phyloP scores from a whole-genome alignment of 768 basidiomycete species.

The Suillus placidus region DNA sequence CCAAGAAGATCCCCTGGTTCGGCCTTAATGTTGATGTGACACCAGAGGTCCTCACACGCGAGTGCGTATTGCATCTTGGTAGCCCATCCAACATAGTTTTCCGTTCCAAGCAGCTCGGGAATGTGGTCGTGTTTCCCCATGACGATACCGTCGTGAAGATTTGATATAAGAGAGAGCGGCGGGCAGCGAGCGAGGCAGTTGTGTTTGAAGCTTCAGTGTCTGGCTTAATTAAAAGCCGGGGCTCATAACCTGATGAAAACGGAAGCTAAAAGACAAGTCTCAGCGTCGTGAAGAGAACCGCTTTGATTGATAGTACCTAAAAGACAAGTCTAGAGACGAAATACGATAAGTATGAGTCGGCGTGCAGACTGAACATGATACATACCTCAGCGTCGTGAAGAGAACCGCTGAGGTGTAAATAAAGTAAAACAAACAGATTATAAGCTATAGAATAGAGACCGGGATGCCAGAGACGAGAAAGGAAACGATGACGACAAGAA shows the following conservation, averaged over 20 bases:
- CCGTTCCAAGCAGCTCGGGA: neutral
- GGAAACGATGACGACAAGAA: too few relatives aligned
- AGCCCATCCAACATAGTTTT: constrained; percentile 1
- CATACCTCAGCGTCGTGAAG: too few relatives aligned
- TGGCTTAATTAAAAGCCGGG: neutral
- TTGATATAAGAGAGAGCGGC: neutral
- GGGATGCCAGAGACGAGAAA: too few relatives aligned
- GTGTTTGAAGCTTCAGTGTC: neutral
- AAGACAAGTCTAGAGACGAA: too few relatives aligned
- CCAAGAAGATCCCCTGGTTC: neutral
- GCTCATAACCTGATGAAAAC: neutral
- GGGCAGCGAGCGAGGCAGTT: neutral
- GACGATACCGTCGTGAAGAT: neutral
- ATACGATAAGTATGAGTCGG: too few relatives aligned
- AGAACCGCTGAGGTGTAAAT: too few relatives aligned
- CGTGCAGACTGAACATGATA: too few relatives aligned
- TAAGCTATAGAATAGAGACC: too few relatives aligned
- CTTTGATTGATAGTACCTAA: too few relatives aligned
- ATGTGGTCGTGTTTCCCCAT: constrained; percentile 18
- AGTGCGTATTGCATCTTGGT: constrained; percentile 6
- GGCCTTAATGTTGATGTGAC: constrained; percentile 3
- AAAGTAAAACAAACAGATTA: too few relatives aligned
- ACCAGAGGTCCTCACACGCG: neutral
- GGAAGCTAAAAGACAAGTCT: too few relatives aligned
- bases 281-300: too few relatives aligned